Percentiles rank a stretch among this genome's conserved stretches.
phyloP scores from a whole-genome alignment of 352 stramenopile species.

The Nothophytophthora sp. region DNA sequence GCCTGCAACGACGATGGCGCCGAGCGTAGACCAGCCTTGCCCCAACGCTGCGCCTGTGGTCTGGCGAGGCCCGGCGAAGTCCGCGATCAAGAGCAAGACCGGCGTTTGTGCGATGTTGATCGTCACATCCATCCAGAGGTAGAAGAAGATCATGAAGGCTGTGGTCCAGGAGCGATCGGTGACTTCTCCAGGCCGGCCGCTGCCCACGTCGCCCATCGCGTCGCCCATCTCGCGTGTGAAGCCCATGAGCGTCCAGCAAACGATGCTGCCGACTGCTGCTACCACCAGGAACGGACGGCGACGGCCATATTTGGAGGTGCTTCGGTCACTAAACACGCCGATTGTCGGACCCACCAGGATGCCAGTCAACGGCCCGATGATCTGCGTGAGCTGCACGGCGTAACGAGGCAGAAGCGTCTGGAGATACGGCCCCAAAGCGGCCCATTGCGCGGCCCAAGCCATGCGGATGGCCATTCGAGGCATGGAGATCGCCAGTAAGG shows the following conservation, averaged over 20 bases:
- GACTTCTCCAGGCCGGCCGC: constrained; percentile 21
- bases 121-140: constrained; percentile 67
- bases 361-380: constrained; percentile 48
- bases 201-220: constrained; percentile 39
- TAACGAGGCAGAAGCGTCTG: constrained; percentile 44
- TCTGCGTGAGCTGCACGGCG: constrained; percentile 53
- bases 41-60: constrained; percentile 44
- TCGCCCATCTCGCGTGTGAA: constrained; percentile 50
- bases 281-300: constrained; percentile 42
- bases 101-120: constrained; percentile 57
- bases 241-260: constrained; percentile 60
- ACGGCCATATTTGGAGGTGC: constrained; percentile 34
- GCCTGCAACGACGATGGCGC: constrained; percentile 42
- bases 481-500: constrained; percentile 50
- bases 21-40: constrained; percentile 47
- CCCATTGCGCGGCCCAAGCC: constrained; percentile 63
- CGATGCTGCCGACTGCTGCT: constrained; percentile 29
- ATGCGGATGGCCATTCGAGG: constrained; percentile 61
- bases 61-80: constrained; percentile 58
- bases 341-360: constrained; percentile 51
- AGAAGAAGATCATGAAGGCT: constrained; percentile 55
- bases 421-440: constrained; percentile 56
- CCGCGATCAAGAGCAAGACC: constrained; percentile 47
- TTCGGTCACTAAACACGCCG: constrained; percentile 43
- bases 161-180: constrained; percentile 48